Evolutionary conservation across 2,329 filamentous ascomycete species (phyloP).

Genomic region (Fusarium dlaminii): DNA sequence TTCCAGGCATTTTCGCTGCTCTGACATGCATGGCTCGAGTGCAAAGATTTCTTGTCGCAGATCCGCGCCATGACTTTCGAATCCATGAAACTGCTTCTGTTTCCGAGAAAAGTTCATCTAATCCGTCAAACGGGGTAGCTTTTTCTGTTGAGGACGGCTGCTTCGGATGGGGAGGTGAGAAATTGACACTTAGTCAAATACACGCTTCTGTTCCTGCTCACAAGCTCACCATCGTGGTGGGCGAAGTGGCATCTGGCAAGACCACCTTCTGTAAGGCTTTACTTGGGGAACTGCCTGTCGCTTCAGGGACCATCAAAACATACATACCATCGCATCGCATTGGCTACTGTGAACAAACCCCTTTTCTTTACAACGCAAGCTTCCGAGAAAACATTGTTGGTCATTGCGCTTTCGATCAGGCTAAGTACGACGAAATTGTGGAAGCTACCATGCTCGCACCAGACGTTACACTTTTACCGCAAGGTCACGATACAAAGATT

Average conservation of each 20-base stretch:
- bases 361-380: conserved; percentile 48
- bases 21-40: conserved; percentile 49
- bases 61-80: conserved; percentile 39
- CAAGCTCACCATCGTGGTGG: conserved; percentile 48
- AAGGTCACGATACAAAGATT: conserved; percentile 51
- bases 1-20: conserved; percentile 46
- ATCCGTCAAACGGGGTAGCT: not conserved
- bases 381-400: conserved; percentile 53
- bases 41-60: conserved; percentile 49
- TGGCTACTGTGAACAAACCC: conserved; percentile 48
- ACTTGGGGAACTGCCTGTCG: conserved; percentile 41
- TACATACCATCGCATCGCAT: conserved; percentile 30
- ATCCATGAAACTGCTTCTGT: not conserved
- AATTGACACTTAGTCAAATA: conserved; percentile 33
- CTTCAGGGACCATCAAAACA: conserved; percentile 24
- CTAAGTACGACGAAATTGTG: conserved; percentile 49
- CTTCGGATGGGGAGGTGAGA: conserved; percentile 43
- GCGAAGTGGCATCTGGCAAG: conserved; percentile 51
- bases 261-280: conserved; percentile 52
- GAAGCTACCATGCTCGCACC: conserved; percentile 46
- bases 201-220: conserved; percentile 22
- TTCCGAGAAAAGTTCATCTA: not conserved
- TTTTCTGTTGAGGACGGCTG: conserved; percentile 32
- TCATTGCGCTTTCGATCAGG: conserved; percentile 42
- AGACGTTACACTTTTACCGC: conserved; percentile 46